Conservation (phyloP, 2,329 filamentous ascomycete species). For the Capronia americana region DNA sequence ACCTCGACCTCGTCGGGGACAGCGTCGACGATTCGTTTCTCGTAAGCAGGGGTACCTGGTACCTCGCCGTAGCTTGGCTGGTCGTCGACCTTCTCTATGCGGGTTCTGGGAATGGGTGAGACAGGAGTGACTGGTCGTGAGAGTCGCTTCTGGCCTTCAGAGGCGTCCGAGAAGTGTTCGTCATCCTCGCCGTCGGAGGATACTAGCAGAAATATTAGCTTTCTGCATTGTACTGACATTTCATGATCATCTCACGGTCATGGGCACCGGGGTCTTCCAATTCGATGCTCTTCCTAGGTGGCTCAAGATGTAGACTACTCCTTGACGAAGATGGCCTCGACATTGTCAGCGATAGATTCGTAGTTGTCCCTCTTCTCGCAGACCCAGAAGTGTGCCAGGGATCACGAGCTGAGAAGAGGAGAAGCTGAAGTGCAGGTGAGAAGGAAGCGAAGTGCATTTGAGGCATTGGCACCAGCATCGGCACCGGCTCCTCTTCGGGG, state of each 20-base stretch:
- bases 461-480: not conserved
- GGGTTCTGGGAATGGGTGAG: constrained; percentile 66
- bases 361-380: not conserved
- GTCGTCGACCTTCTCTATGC: constrained; percentile 68
- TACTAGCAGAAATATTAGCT: constrained; percentile 41
- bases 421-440: not conserved
- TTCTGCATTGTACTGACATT: not conserved
- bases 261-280: constrained; percentile 63
- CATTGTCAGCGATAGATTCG: constrained; percentile 30
- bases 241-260: constrained; percentile 44
- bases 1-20: constrained; percentile 70
- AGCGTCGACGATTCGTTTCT: constrained; percentile 63
- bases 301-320: constrained; percentile 54
- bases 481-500: not conserved
- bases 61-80: constrained; percentile 65
- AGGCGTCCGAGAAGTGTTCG: constrained; percentile 71
- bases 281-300: constrained; percentile 62
- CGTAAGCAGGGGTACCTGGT: constrained; percentile 66
- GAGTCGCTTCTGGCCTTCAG: constrained; percentile 57
- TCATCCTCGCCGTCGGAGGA: constrained; percentile 62
- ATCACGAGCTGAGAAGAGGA: not conserved
- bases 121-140: constrained; percentile 47
- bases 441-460: constrained; percentile 4
- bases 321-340: constrained; percentile 31
- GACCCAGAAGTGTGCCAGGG: not conserved